Evolutionary conservation across 208 protist species (phyloP).

Genomic region (Phytomonas sp.): DNA sequence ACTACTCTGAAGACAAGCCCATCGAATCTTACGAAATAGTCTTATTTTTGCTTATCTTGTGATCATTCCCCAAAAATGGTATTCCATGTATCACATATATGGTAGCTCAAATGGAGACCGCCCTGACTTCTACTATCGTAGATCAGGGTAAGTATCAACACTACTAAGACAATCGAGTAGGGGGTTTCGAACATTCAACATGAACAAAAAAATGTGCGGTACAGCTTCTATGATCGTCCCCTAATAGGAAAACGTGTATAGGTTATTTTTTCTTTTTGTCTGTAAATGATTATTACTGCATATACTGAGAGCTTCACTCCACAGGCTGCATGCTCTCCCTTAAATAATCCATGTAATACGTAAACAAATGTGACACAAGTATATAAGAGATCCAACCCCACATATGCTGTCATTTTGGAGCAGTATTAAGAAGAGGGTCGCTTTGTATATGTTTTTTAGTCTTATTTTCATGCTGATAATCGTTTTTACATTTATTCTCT

Average conservation of each 20-base stretch:
- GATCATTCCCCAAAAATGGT: neutral
- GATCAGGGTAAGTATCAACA: neutral
- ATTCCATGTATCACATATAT: neutral
- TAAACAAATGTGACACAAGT: neutral
- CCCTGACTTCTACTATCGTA: neutral
- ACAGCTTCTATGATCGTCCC: neutral
- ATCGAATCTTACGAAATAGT: neutral
- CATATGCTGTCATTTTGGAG: neutral
- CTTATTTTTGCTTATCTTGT: neutral
- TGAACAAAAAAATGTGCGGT: neutral
- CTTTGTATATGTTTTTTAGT: constrained; percentile 5
- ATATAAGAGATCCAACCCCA: neutral
- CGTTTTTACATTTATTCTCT: constrained; percentile 4
- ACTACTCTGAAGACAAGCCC: neutral
- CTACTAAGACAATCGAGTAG: neutral
- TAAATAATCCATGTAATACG: neutral
- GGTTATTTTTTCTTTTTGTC: no score
- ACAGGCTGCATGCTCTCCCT: neutral
- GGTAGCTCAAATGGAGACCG: neutral
- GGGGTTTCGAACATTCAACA: neutral
- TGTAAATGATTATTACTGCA: neutral
- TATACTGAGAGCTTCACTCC: neutral
- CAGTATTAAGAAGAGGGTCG: neutral
- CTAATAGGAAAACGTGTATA: neutral
- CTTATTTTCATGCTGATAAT: constrained; percentile 2